Conservation (phyloP, 129 eudicot genomes). For the Helianthus tuberosus region DNA sequence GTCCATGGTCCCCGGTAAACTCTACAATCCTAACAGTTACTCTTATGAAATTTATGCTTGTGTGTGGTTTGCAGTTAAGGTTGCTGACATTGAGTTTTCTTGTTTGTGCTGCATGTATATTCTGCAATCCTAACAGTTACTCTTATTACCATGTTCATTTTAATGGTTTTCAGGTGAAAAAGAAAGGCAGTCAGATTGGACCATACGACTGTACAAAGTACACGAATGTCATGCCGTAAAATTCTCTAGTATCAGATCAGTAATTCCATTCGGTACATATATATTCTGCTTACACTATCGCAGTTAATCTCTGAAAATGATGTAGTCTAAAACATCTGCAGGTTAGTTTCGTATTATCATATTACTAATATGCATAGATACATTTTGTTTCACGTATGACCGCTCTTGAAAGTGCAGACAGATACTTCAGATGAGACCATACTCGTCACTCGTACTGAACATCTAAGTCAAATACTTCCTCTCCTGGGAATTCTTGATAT, state of each 20-base stretch:
- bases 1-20: conserved; percentile 99
- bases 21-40: conserved; percentile 11
- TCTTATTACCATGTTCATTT: conserved; percentile 6
- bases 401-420: not conserved
- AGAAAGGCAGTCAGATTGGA: conserved; percentile 72
- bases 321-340: conserved; percentile 18
- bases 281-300: conserved; percentile 10
- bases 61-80: not conserved
- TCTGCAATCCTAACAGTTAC: too few species aligned
- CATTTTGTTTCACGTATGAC: conserved; percentile 7
- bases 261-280: conserved; percentile 16
- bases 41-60: conserved; percentile 3
- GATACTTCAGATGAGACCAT: not conserved
- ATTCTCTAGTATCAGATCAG: conserved; percentile 30
- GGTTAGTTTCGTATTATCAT: conserved; percentile 13
- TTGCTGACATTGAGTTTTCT: not conserved
- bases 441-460: not conserved
- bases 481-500: not conserved
- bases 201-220: conserved; percentile 94
- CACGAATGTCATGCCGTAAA: conserved; percentile 45
- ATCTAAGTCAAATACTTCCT: not conserved
- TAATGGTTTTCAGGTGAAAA: conserved; percentile 73
- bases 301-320: not conserved
- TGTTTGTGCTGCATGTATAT: conserved; percentile 7
- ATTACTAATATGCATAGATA: conserved; percentile 1